These are phyloP conservation scores for Termitomyces sp. DNA, from an alignment of 768 basidiomycete genomes.

Conservation along the genomic window DNA sequence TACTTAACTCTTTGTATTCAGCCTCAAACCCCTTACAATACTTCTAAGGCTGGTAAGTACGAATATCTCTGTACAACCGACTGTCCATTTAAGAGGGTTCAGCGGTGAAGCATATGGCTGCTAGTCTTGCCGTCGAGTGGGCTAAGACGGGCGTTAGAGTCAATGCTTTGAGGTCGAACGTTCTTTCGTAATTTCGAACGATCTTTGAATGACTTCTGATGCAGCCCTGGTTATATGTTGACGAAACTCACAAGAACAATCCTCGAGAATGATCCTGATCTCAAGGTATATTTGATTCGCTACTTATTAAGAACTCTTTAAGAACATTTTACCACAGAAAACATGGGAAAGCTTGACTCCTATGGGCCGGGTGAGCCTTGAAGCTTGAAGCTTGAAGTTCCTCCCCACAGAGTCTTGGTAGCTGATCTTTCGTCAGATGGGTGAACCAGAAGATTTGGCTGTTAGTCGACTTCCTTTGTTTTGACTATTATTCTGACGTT, in stretches of 20 bases:
- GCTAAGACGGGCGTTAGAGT: constrained; percentile 86
- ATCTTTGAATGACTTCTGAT: neutral
- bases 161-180: constrained; percentile 65
- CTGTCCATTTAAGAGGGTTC: neutral
- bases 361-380: constrained; percentile 68
- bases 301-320: neutral
- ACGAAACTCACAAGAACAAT: constrained; percentile 87
- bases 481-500: neutral
- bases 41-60: constrained; percentile 80
- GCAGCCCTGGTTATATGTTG: constrained; percentile 90
- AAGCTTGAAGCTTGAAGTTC: no score
- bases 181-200: neutral
- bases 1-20: constrained; percentile 23
- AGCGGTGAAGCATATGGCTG: constrained; percentile 94
- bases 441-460: constrained; percentile 88
- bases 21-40: constrained; percentile 94
- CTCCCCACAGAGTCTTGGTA: constrained; percentile 4
- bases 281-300: constrained; percentile 52
- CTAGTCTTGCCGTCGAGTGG: constrained; percentile 94
- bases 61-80: neutral
- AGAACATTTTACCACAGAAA: constrained; percentile 41
- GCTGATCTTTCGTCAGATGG: constrained; percentile 53
- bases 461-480: constrained; percentile 35
- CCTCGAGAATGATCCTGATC: constrained; percentile 66
- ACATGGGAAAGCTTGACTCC: constrained; percentile 86